Conservation (phyloP, 768 basidiomycete species). For the Pisolithus orientalis region DNA sequence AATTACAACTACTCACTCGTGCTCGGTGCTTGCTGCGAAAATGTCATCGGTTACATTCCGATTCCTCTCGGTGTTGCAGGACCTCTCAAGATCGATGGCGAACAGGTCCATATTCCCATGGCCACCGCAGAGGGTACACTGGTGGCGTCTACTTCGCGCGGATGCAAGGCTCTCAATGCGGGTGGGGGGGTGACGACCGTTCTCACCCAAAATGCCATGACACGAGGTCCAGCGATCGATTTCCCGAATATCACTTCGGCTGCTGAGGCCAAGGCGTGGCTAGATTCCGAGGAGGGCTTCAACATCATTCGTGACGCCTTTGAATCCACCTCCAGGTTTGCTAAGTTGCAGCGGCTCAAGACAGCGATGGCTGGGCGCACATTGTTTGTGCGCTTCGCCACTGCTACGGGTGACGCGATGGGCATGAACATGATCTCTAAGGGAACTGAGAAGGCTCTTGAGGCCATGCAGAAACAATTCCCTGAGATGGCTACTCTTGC, state of each 20-base stretch:
- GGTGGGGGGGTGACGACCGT: slow-evolving; percentile 95
- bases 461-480: slow-evolving; percentile 70
- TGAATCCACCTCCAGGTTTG: slow-evolving; percentile 92
- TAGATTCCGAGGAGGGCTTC: slow-evolving; percentile 78
- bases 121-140: slow-evolving; percentile 99
- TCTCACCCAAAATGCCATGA: slow-evolving; percentile 93
- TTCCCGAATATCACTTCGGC: slow-evolving; percentile 80
- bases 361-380: slow-evolving; percentile 90
- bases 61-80: slow-evolving; percentile 95
- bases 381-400: slow-evolving; percentile 88
- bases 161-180: slow-evolving; percentile 95
- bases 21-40: slow-evolving; percentile 96
- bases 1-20: slow-evolving; percentile 93
- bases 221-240: slow-evolving; percentile 96
- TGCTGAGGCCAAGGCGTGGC: slow-evolving; percentile 82
- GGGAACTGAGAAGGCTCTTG: slow-evolving; percentile 93
- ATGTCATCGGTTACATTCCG: slow-evolving; percentile 96
- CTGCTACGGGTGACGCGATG: slow-evolving; percentile 96
- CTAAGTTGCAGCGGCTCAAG: slow-evolving; percentile 79
- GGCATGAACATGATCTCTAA: slow-evolving; percentile 99
- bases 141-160: slow-evolving; percentile 94
- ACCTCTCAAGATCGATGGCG: slow-evolving; percentile 86
- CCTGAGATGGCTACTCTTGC: slow-evolving; percentile 90
- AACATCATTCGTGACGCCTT: slow-evolving; percentile 77
- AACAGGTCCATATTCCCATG: slow-evolving; percentile 89